These are phyloP conservation scores for Fagopyrum esculentum DNA, from an alignment of 148 eudicot species.

Conservation along the genomic window DNA sequence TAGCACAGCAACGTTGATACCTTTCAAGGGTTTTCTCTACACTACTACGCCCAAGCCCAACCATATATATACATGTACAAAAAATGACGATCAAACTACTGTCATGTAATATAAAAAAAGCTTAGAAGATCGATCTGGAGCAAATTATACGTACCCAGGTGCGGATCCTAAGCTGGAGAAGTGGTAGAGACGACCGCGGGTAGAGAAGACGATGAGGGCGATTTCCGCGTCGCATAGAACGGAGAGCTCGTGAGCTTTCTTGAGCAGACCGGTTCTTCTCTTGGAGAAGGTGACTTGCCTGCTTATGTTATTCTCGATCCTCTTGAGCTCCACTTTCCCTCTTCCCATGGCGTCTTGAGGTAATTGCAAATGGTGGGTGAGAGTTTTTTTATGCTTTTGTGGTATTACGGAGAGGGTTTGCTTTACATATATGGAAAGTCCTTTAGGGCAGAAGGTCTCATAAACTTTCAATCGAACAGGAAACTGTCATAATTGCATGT, in stretches of 20 bases:
- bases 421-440: background rate
- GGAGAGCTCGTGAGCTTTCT: conserved; percentile 14
- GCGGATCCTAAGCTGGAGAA: conserved; percentile 12
- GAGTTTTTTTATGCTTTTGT: background rate
- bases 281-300: conserved; percentile 14
- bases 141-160: background rate
- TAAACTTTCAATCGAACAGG: background rate
- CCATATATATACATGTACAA: background rate
- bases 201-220: conserved; percentile 11
- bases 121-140: background rate
- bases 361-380: background rate
- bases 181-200: conserved; percentile 11
- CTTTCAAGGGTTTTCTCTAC: conserved; percentile 14
- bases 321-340: conserved; percentile 16
- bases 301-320: conserved; percentile 13
- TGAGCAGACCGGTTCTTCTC: conserved; percentile 12
- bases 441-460: conserved; percentile 9
- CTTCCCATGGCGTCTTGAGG: conserved; percentile 11
- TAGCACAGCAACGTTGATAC: conserved; percentile 12
- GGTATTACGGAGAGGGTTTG: background rate
- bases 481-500: conserved; percentile 10
- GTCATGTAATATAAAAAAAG: background rate
- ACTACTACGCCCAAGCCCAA: background rate
- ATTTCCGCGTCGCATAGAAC: conserved; percentile 11
- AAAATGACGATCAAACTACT: background rate